Evolutionary conservation across 2,329 filamentous ascomycete genomes (phyloP), one percentile per base, ranked within the genome.

Genomic region (Sclerotinia nivalis): DNA sequence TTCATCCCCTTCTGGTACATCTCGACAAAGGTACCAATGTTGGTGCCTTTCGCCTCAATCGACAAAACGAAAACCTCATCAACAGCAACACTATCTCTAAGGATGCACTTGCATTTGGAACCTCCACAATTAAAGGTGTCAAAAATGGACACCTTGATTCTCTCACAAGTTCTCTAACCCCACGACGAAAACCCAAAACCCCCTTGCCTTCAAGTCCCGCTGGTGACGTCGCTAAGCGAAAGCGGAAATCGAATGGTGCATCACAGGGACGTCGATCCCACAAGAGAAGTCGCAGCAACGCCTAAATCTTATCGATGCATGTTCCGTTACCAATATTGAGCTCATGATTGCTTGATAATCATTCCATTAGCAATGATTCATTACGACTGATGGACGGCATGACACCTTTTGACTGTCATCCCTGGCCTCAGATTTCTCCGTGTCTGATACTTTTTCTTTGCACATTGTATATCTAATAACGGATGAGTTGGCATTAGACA

Each of bases 21-120:
- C 87, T 93, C 52, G 88, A 91, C 75, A 59, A 61, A 18, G 87
- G 67, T 49, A 87, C 89, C 69, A 87, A 90, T 20, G 91, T 96
- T 49, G 91, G 91, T 50, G 91, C 92, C 1, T 96, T 96, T 84
- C 91, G 78, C 79, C 87, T 84, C 73, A 89, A 87, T 79, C 88
- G 87, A 78, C 88, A 85, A 76, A 79, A 82, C 72, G 81, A 86
- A 77, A 80, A 85, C 75, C 77, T 83, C 71, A 76, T 83, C 76
- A 80, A 84, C 75, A 81, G 83, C 73, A 88, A 86, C 77, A 85
- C 87, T 75, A 86, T 86, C 31, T 88, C 87, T 50, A 81, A 86
- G 70, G 86, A 90, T 75, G 88, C 89, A 52, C 82, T 91, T 37
- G 84, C 87, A 64, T 87, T 90, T 78, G 85, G 87, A 67, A 83